phyloP scores from a whole-genome alignment of 2,329 filamentous ascomycete species.

The Scedosporium minutisporum region DNA sequence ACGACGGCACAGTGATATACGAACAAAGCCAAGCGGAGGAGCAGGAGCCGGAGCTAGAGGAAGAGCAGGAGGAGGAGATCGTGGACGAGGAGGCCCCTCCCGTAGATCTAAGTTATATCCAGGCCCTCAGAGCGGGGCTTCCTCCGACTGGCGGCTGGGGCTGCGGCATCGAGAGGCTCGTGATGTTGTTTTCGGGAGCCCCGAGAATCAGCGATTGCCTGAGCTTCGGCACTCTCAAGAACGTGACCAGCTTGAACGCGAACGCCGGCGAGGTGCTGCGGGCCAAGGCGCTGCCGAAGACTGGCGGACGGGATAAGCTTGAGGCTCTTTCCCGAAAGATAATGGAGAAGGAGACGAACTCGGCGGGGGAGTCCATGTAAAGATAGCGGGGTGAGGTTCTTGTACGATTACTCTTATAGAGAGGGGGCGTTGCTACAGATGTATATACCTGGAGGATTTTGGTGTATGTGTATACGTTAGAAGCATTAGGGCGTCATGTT shows the following conservation, averaged over 20 bases:
- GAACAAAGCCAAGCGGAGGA: neutral
- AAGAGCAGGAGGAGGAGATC: constrained; percentile 22
- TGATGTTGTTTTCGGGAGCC: constrained; percentile 79
- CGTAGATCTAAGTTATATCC: constrained; percentile 72
- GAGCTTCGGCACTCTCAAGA: constrained; percentile 76
- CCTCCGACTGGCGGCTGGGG: constrained; percentile 98
- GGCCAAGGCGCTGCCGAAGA: neutral
- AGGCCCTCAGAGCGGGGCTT: constrained; percentile 76
- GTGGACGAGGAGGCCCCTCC: constrained; percentile 35
- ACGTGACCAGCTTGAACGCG: constrained; percentile 39
- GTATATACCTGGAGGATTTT: neutral
- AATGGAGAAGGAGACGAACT: neutral
- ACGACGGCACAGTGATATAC: constrained; percentile 23
- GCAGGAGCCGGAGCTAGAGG: constrained; percentile 9
- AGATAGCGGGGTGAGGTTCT: neutral
- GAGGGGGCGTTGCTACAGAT: neutral
- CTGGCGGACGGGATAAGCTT: neutral
- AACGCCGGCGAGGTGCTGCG: neutral
- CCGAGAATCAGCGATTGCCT: constrained; percentile 77
- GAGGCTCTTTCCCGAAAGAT: neutral
- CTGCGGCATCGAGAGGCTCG: constrained; percentile 79
- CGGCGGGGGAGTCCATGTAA: neutral
- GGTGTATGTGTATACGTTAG: neutral
- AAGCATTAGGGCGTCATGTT: neutral
- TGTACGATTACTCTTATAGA: neutral